Conservation (phyloP, 805 yeast genomes). For the Metschnikowia anglica region DNA sequence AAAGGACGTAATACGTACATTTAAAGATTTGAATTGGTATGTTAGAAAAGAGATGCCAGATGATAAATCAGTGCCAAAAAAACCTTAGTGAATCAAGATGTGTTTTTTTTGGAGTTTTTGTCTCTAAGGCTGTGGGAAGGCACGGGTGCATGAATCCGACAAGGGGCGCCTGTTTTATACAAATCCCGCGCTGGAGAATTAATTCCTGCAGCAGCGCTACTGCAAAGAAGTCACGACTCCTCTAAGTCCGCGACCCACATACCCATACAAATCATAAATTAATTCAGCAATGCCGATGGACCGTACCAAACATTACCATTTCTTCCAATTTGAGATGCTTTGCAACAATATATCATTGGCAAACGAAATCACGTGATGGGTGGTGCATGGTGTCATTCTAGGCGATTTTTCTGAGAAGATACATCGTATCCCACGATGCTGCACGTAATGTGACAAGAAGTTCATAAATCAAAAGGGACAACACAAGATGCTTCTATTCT, state of each 20-base stretch:
- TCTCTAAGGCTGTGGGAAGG: conserved; percentile 18
- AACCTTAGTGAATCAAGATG: conserved; percentile 8
- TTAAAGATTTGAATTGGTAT: background rate
- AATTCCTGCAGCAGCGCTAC: background rate
- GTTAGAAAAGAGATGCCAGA: conserved; percentile 3
- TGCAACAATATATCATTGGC: too few relatives aligned
- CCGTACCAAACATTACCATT: too few relatives aligned
- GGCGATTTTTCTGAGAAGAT: too few relatives aligned
- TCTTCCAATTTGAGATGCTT: too few relatives aligned
- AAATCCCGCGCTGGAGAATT: conserved; percentile 1
- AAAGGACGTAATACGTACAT: conserved; percentile 6
- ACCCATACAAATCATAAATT: too few relatives aligned
- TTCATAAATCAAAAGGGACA: too few relatives aligned
- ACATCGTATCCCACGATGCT: too few relatives aligned
- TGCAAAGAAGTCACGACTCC: background rate
- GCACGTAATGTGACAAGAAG: too few relatives aligned
- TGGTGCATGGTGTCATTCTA: too few relatives aligned
- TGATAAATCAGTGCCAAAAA: conserved; percentile 6
- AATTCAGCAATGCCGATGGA: too few relatives aligned
- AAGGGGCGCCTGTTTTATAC: conserved; percentile 13
- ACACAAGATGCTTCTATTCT: too few relatives aligned
- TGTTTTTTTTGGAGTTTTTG: conserved; percentile 17
- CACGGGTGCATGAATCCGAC: conserved; percentile 18
- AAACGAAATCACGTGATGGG: too few relatives aligned
- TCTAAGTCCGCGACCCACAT: background rate